phyloP scores from a whole-genome alignment of 768 basidiomycete species.

The Suillus lakei region DNA sequence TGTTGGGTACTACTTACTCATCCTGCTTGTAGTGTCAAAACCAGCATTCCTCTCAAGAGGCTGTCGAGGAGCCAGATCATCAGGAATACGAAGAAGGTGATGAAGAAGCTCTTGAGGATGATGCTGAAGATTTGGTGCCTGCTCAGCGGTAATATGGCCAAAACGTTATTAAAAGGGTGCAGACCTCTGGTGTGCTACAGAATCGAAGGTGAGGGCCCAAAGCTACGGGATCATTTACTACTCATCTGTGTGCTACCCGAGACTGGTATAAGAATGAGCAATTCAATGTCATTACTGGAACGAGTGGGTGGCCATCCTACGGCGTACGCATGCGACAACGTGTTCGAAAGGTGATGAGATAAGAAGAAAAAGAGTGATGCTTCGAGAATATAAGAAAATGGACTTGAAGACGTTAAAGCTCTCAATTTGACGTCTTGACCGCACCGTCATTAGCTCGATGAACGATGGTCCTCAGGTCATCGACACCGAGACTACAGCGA shows the following conservation, averaged over 20 bases:
- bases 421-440: no score
- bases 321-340: neutral
- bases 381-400: neutral
- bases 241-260: neutral
- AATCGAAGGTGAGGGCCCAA: slow-evolving; percentile 4
- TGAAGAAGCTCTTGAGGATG: slow-evolving; percentile 32
- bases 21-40: slow-evolving; percentile 37
- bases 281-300: neutral
- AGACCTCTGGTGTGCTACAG: neutral
- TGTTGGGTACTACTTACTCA: slow-evolving; percentile 4
- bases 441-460: neutral
- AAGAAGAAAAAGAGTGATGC: neutral
- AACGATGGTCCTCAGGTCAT: neutral
- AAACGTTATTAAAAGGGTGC: neutral
- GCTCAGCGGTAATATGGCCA: slow-evolving; percentile 29
- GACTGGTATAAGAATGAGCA: neutral
- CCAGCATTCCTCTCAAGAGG: slow-evolving; percentile 18
- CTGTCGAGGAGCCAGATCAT: slow-evolving; percentile 30
- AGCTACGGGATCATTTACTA: neutral
- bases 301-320: neutral
- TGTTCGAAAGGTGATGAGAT: neutral
- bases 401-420: neutral
- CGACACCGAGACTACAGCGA: neutral
- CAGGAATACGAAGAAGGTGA: slow-evolving; percentile 32
- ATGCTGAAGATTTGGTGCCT: slow-evolving; percentile 30